These are phyloP conservation scores for Pestalotiopsis fici DNA, from an alignment of 2,329 filamentous ascomycete genomes.

Conservation along the genomic window DNA sequence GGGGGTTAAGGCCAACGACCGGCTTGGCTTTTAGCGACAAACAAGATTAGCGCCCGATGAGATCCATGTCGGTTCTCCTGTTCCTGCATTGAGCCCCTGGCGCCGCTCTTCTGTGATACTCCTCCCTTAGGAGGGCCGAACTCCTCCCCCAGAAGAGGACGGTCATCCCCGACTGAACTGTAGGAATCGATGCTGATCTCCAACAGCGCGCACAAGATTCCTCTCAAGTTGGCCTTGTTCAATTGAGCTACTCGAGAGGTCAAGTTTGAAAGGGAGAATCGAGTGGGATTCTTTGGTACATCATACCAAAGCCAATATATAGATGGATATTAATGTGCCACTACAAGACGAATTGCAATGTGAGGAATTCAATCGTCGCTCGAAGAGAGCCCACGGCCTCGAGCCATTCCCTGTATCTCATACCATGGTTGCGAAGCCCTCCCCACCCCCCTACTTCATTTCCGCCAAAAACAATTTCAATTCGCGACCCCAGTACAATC, in stretches of 20 bases:
- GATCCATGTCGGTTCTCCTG: conserved; percentile 13
- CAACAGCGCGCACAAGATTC: too few species aligned
- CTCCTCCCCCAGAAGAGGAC: not conserved
- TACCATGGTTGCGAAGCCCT: conserved; percentile 12
- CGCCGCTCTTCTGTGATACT: conserved; percentile 5
- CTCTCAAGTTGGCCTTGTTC: too few species aligned
- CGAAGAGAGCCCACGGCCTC: not conserved
- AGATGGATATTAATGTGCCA: not conserved
- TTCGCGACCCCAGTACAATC: conserved; percentile 24
- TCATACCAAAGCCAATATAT: not conserved
- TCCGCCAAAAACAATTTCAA: conserved; percentile 28
- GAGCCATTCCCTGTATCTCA: not conserved
- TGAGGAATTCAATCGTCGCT: not conserved
- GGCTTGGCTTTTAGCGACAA: conserved; percentile 3
- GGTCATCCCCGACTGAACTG: not conserved
- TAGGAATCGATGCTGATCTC: not conserved
- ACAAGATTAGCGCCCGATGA: conserved; percentile 11
- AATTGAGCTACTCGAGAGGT: not conserved
- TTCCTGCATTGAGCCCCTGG: conserved; percentile 24
- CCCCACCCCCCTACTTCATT: conserved; percentile 35
- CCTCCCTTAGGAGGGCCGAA: conserved; percentile 1
- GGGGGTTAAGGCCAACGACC: conserved; percentile 9
- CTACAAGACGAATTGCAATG: not conserved
- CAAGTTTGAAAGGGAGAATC: not conserved
- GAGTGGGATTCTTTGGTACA: not conserved